Base-by-base conservation (phyloP, 164 flowering plant genomes). In the Aristolochia californica region DNA sequence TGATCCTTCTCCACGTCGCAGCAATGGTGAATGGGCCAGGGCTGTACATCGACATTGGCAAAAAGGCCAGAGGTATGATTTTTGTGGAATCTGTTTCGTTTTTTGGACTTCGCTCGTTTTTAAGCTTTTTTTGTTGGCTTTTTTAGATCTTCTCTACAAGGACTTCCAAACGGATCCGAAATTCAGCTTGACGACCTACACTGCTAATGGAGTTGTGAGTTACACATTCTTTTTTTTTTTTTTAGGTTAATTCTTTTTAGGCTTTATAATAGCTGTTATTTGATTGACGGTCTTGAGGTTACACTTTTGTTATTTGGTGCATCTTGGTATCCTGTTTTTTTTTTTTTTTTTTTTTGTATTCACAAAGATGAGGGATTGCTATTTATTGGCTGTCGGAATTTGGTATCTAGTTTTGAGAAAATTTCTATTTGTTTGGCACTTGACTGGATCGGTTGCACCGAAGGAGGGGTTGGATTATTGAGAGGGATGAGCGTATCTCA, bases 141-240 rank as follows among this genome's bases (percentile, higher is more conserved):
- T 45, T 40, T 30, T 63, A 91, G 98, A 91, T 86, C 91, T 91
- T 68, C 82, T 91, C 2, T 86, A 83, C 78, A 88, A 65, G 78
- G 98, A 88, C 62, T 91, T 84, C 64, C 96, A 87, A 69, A 66
- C 75, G 51, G 97, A 91, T 72, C 91, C 84, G 63, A 88, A 88
- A 66, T 83, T 91, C 74, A 80, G 84, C 44, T 16, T 91, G 64
- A 87, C 96, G 30, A 88, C 96, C 26, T 80, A 74, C 75, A 76
- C 96, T 11, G 16, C 88, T 11, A 67, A 72, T 56, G 95, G 98
- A 55, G 84, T 88, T 27, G 97, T 90, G 54, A 75, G 90, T 72
- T 22, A 2, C 26, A 10, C 17, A 5, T 11, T n/a, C 12, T 20
- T 27, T 58, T 5, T 18, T 27, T 16, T 55, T 5, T 26, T 15